phyloP scores from a whole-genome alignment of 179 eudicot species.

The Beta lomatogona region DNA sequence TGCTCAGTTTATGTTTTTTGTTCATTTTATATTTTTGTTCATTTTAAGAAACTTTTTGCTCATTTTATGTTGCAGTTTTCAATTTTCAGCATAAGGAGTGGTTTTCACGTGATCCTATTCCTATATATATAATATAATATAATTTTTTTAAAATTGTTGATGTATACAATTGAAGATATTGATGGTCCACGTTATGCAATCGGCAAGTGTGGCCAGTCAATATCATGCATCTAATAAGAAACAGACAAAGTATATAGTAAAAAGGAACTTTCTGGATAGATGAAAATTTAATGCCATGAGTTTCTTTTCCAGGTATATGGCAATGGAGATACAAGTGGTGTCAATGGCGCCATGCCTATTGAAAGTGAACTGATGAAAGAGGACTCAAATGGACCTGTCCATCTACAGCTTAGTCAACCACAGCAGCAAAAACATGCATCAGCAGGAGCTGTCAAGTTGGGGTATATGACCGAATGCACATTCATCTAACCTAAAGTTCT shows the following conservation, averaged over 20 bases:
- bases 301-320: constrained; percentile 57
- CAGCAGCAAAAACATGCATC: constrained; percentile 46
- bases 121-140: too few relatives aligned
- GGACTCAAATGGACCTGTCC: constrained; percentile 43
- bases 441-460: constrained; percentile 34
- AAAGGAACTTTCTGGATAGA: background rate
- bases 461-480: constrained; percentile 28
- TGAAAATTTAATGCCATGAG: constrained; percentile 5
- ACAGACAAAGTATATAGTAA: background rate
- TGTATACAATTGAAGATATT: too few relatives aligned
- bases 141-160: too few relatives aligned
- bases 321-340: constrained; percentile 48
- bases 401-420: constrained; percentile 76
- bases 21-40: too few relatives aligned
- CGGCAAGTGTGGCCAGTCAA: too few relatives aligned
- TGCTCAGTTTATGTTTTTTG: too few relatives aligned
- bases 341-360: constrained; percentile 40
- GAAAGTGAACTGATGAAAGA: constrained; percentile 42
- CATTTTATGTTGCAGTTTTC: too few relatives aligned
- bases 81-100: too few relatives aligned
- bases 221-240: background rate
- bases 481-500: background rate
- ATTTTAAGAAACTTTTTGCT: too few relatives aligned
- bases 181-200: too few relatives aligned
- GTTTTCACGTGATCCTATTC: too few relatives aligned